Evolutionary conservation across 78 protist species (phyloP).

Genomic region (Guillardia theta): DNA sequence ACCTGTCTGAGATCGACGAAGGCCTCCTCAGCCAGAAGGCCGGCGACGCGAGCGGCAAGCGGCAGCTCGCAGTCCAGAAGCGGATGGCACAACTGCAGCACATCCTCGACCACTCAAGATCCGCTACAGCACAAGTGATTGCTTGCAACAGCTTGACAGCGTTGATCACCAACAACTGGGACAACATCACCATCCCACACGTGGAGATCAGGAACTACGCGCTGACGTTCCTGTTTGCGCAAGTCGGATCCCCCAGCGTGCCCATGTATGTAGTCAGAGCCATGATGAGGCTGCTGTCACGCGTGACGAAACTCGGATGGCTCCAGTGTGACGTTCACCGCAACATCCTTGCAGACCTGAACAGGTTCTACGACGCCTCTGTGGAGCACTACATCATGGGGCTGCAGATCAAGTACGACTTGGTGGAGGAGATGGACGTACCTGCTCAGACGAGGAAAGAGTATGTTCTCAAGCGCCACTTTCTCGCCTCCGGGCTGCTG

Average conservation of each 20-base stretch:
- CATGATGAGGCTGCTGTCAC: background rate
- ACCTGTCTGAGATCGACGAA: background rate
- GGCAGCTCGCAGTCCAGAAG: background rate
- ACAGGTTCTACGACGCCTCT: background rate
- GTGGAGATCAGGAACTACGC: slow-evolving; percentile 14
- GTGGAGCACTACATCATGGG: slow-evolving; percentile 5
- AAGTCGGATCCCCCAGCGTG: background rate
- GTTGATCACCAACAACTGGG: slow-evolving; percentile 9
- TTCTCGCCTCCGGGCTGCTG: background rate
- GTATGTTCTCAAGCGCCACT: background rate
- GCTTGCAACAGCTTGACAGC: background rate
- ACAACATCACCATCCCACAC: background rate
- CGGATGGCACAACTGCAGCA: slow-evolving; percentile 15
- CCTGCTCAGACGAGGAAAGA: background rate
- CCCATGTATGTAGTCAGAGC: background rate
- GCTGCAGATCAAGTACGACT: background rate
- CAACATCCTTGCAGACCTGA: background rate
- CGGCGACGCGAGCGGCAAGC: background rate
- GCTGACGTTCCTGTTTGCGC: background rate
- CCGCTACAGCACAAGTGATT: background rate
- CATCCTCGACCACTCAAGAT: background rate
- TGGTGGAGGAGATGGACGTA: background rate
- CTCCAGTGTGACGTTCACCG: background rate
- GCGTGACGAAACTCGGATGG: background rate
- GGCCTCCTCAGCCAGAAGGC: background rate